phyloP scores from a whole-genome alignment of 1,284 basidiomycete genomes.

The Ustilago loliicola region DNA sequence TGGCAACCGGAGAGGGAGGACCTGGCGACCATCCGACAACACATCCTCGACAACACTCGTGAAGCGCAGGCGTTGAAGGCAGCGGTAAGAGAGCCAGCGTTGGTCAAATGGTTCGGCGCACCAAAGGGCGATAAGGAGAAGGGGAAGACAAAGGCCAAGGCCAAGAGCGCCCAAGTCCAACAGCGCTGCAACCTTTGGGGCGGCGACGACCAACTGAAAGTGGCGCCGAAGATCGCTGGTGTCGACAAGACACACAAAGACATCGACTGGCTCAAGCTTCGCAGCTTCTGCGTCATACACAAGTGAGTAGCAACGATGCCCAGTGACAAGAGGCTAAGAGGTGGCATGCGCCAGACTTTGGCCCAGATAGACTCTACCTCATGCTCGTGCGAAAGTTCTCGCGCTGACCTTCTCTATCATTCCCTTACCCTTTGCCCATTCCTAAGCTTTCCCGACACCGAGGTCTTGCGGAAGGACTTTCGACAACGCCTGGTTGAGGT shows the following conservation, averaged over 20 bases:
- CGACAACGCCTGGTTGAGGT: constrained; percentile 77
- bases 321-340: not conserved
- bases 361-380: not conserved
- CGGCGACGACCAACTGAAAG: constrained; percentile 77
- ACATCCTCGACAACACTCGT: constrained; percentile 74
- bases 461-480: constrained; percentile 80
- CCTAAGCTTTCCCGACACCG: constrained; percentile 80
- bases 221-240: constrained; percentile 73
- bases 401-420: not conserved
- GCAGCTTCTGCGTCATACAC: constrained; percentile 80
- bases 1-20: constrained; percentile 88
- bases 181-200: constrained; percentile 73
- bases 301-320: constrained; percentile 73
- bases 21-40: constrained; percentile 79
- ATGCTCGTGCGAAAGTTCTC: constrained; percentile 1
- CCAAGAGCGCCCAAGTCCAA: not conserved
- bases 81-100: constrained; percentile 77
- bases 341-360: no score
- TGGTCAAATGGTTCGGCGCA: constrained; percentile 81
- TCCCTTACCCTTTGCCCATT: constrained; percentile 4
- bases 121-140: constrained; percentile 69
- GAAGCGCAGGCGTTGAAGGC: constrained; percentile 78
- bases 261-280: constrained; percentile 86
- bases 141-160: constrained; percentile 15
- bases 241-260: constrained; percentile 87